These are phyloP conservation scores for Sporothrix pseudoabietina DNA, from an alignment of 2,329 filamentous ascomycete genomes.

Conservation along the genomic window DNA sequence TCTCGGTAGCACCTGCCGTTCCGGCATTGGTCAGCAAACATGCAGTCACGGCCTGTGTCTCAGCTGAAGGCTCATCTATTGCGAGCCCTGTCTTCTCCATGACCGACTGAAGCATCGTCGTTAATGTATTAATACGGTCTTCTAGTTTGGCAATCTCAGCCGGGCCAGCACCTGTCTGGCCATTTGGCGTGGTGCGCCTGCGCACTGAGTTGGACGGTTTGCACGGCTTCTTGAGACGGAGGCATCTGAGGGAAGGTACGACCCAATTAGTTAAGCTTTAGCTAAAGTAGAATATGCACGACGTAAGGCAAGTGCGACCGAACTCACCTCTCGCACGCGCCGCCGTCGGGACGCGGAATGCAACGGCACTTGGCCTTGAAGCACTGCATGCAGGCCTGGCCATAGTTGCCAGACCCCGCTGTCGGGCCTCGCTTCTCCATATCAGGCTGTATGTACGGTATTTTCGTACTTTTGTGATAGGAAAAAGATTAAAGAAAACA, in stretches of 20 bases:
- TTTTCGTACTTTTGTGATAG: background rate
- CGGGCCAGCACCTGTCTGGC: constrained; percentile 37
- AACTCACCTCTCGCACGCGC: constrained; percentile 29
- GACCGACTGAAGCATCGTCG: constrained; percentile 40
- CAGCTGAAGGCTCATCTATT: constrained; percentile 11
- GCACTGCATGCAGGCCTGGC: constrained; percentile 30
- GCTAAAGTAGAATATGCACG: background rate
- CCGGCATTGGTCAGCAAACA: background rate
- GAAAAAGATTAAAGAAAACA: background rate
- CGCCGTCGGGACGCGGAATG: constrained; percentile 24
- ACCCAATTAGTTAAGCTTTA: background rate
- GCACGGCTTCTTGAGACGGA: constrained; percentile 44
- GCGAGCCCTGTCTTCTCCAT: constrained; percentile 30
- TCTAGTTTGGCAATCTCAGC: constrained; percentile 44
- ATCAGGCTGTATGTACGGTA: background rate
- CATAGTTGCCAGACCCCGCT: constrained; percentile 24
- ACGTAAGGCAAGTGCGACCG: background rate
- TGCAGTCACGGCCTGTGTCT: too few species aligned
- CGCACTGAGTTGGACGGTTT: constrained; percentile 43
- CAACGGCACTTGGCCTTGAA: constrained; percentile 32
- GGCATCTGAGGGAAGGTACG: constrained; percentile 36
- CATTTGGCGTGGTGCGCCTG: constrained; percentile 37
- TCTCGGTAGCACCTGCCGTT: background rate
- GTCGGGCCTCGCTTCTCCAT: constrained; percentile 22
- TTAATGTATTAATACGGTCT: constrained; percentile 41